These are phyloP conservation scores for Aspergillus quadrilineatus DNA, from an alignment of 2,329 filamentous ascomycete genomes.

Conservation along the genomic window DNA sequence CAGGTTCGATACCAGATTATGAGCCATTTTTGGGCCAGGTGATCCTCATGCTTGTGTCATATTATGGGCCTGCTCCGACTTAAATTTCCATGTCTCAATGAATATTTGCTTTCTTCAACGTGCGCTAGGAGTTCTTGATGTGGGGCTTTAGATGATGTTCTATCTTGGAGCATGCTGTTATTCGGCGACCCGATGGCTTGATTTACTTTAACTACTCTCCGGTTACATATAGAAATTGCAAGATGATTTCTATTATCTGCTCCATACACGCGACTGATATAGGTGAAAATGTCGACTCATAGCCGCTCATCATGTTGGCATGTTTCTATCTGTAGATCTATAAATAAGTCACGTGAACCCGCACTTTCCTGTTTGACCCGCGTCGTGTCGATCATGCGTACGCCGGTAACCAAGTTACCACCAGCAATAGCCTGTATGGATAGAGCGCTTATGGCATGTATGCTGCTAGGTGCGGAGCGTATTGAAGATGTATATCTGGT, in stretches of 20 bases:
- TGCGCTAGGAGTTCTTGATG: constrained; percentile 25
- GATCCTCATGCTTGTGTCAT: not conserved
- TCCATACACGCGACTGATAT: too few relatives aligned
- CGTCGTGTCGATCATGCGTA: constrained; percentile 3
- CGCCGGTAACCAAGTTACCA: not conserved
- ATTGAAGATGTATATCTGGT: constrained; percentile 40
- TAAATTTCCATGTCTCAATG: constrained; percentile 14
- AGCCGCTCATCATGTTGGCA: not conserved
- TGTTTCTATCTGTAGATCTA: not conserved
- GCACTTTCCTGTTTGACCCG: constrained; percentile 7
- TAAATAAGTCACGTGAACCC: constrained; percentile 6
- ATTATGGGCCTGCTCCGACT: not conserved
- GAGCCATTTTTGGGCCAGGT: not conserved
- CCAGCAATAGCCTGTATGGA: not conserved
- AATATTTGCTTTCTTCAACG: constrained; percentile 21
- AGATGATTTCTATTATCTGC: not conserved
- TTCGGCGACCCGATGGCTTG: constrained; percentile 18
- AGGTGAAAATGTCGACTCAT: too few relatives aligned
- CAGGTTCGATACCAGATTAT: not conserved
- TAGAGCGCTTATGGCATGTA: constrained; percentile 14
- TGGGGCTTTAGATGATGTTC: constrained; percentile 20
- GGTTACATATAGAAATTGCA: constrained; percentile 20
- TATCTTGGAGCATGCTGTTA: constrained; percentile 10
- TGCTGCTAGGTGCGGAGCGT: constrained; percentile 4
- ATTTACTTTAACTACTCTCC: constrained; percentile 23